Base-by-base conservation (phyloP, 805 yeast genomes). In the Ogataea ramenticola region DNA sequence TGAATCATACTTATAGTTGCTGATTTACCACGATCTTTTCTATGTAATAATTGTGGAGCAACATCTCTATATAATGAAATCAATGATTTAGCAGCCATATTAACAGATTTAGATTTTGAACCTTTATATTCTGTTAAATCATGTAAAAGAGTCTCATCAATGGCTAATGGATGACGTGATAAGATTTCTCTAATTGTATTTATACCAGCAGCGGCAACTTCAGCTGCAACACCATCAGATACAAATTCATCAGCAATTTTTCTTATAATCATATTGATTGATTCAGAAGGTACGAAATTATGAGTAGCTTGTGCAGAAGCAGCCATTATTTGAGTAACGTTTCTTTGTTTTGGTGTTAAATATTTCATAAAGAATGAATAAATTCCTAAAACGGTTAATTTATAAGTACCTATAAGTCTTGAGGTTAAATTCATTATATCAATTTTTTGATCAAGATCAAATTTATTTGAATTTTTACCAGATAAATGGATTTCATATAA, bases 191-290 rank as follows among this genome's bases (percentile, higher is more conserved):
- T 75, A 47, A 91, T 91, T 3, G 98, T 86, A 64, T 93, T 93
- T 52, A 93, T 74, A 57, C 99, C 99, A 4, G 98, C 98, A 43
- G 97, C 89, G 5, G 97, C 97, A 43, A 90, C 99, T 66, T 93
- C 96, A 30, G 96, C 81, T 15, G 97, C 89, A 34, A 93, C 99
- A 73, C 99, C 99, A 59, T 93, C 98, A 52, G 96, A 85, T 22
- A 93, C 96, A 57, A 93, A 93, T 66, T 93, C 99, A 65, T 93
- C 95, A 1, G 99, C 98, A 51, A 93, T 80, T 60, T 91, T 93
- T 46, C 96, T 78, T 10, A 93, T 82, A 53, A 93, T 80, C 41
- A 82, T 82, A 38, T 75, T 70, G 47, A 93, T 76, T 15, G 81
- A 79, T 61, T 93, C 99, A 6, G 99, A 99, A 22, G 99, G 99